phyloP scores from a whole-genome alignment of 1,284 basidiomycete genomes.

The Ceratobasidium sp. region DNA sequence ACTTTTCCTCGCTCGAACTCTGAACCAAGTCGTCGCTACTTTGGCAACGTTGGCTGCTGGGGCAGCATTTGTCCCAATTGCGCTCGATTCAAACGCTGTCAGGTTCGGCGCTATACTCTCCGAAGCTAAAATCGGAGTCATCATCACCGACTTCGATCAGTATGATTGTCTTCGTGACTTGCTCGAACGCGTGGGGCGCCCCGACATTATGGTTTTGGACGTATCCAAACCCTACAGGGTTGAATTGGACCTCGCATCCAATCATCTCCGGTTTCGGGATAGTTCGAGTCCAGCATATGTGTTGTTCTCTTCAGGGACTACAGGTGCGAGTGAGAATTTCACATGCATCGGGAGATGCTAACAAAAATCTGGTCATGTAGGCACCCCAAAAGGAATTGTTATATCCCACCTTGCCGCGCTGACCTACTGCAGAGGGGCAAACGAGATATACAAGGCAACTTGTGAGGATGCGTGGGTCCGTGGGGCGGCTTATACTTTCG shows the following conservation, averaged over 20 bases:
- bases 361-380: not conserved
- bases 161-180: not conserved
- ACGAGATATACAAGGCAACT: constrained; percentile 1
- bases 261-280: not conserved
- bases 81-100: not conserved
- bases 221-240: not conserved
- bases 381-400: constrained; percentile 15
- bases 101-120: not conserved
- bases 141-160: constrained; percentile 19
- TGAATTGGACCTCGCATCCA: not conserved
- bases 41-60: constrained; percentile 1
- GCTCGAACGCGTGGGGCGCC: not conserved
- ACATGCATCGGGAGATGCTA: not conserved
- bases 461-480: constrained; percentile 13
- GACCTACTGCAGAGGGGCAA: constrained; percentile 17
- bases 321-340: not conserved
- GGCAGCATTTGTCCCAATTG: constrained; percentile 11
- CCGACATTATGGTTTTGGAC: not conserved
- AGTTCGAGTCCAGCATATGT: constrained; percentile 3
- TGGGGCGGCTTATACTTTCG: constrained; percentile 22
- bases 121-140: not conserved
- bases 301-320: constrained; percentile 27
- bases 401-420: constrained; percentile 2
- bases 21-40: constrained; percentile 13
- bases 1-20: constrained; percentile 10